Percentiles rank a stretch among this genome's conserved stretches.
Conservation (phyloP, 1,139 yeast genomes). For the Geotrichum citri-aurantii region DNA sequence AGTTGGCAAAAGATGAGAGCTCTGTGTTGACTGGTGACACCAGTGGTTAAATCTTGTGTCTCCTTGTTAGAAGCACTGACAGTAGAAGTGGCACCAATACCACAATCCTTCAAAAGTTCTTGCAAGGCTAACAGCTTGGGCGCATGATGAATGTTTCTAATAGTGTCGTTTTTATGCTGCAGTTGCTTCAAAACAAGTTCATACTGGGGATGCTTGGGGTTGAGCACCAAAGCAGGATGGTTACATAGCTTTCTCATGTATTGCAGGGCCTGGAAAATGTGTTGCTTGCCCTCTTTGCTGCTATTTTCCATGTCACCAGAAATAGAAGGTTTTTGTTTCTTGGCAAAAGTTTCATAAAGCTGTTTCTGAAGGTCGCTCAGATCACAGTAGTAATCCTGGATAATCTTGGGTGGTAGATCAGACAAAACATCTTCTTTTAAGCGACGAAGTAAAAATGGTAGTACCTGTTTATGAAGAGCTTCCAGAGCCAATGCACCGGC, state of each 20-base stretch:
- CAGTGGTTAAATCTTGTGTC: conserved; percentile 44
- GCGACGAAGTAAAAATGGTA: conserved; percentile 94
- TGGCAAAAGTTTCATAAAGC: conserved; percentile 85
- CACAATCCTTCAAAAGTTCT: conserved; percentile 83
- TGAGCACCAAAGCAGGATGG: conserved; percentile 90
- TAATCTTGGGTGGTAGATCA: conserved; percentile 95
- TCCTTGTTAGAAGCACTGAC: conserved; percentile 14
- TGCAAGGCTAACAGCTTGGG: conserved; percentile 85
- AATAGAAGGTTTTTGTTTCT: conserved; percentile 70
- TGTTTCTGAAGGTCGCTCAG: conserved; percentile 84
- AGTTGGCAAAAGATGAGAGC: conserved; percentile 94
- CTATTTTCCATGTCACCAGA: conserved; percentile 52
- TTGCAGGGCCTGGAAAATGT: conserved; percentile 94
- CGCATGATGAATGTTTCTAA: conserved; percentile 75
- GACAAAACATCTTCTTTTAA: conserved; percentile 93
- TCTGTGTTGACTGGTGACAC: conserved; percentile 90
- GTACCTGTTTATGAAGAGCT: conserved; percentile 90
- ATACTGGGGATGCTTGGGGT: conserved; percentile 80
- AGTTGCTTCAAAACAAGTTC: conserved; percentile 57
- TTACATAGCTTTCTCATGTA: conserved; percentile 96
- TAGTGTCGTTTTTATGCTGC: conserved; percentile 50
- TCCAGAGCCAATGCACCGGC: conserved; percentile 95
- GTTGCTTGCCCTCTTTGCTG: conserved; percentile 63
- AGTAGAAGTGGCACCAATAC: conserved; percentile 58
- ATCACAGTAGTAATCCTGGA: conserved; percentile 97